phyloP scores from a whole-genome alignment of 2,329 filamentous ascomycete genomes.

The Calonectria montana region DNA sequence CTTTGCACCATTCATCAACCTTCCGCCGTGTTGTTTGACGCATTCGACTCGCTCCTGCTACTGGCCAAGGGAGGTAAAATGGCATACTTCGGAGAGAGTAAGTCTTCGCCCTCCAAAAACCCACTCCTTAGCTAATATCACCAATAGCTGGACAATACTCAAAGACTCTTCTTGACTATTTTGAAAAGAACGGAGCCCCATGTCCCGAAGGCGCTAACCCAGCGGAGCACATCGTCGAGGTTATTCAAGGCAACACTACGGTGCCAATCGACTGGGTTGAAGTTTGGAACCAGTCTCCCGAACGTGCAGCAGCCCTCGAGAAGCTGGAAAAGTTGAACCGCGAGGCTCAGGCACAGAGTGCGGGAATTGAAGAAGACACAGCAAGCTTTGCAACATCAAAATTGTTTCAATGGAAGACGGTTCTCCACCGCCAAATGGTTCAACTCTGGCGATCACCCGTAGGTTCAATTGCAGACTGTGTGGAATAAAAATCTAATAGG shows the following conservation, averaged over 20 bases:
- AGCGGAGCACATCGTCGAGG: conserved; percentile 58
- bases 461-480: neutral
- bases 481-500: neutral
- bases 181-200: conserved; percentile 60
- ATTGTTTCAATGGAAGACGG: conserved; percentile 52
- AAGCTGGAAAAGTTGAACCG: conserved; percentile 67
- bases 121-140: neutral
- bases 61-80: conserved; percentile 36
- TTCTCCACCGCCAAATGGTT: conserved; percentile 41
- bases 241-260: conserved; percentile 59
- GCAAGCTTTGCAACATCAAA: conserved; percentile 51
- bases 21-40: conserved; percentile 46
- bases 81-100: conserved; percentile 33
- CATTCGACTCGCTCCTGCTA: conserved; percentile 35
- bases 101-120: neutral
- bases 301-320: conserved; percentile 61
- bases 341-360: conserved; percentile 47
- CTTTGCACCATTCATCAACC: conserved; percentile 75
- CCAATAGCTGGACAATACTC: conserved; percentile 30
- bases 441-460: conserved; percentile 40
- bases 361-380: conserved; percentile 46
- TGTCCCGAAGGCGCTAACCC: conserved; percentile 55
- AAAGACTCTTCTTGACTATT: conserved; percentile 52
- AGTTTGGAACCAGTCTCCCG: conserved; percentile 72
- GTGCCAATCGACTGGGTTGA: conserved; percentile 53